These are phyloP conservation scores for Hypoxylon sp. DNA, from an alignment of 2,329 filamentous ascomycete genomes.

Conservation along the genomic window DNA sequence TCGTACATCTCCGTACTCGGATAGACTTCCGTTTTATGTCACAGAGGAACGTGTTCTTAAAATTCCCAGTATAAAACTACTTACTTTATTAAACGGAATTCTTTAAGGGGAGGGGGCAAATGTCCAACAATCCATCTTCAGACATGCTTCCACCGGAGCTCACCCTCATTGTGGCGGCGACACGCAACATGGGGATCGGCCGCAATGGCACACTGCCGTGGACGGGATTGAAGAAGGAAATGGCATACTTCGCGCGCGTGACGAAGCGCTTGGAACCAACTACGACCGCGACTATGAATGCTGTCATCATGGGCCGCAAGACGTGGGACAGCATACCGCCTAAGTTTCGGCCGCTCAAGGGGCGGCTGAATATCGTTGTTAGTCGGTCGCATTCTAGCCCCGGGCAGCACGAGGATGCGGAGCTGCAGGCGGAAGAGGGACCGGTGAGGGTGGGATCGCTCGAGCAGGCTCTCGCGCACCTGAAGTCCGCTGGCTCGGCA, in stretches of 20 bases:
- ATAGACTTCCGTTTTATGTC: too few species aligned
- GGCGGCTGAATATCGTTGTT: slow-evolving; percentile 86
- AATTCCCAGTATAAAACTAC: neutral
- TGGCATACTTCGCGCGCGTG: slow-evolving; percentile 94
- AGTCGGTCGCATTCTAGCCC: slow-evolving; percentile 65
- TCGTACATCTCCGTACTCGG: too few species aligned
- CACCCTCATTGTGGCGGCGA: slow-evolving; percentile 95
- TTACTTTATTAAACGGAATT: neutral
- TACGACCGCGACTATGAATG: slow-evolving; percentile 67
- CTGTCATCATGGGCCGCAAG: slow-evolving; percentile 97
- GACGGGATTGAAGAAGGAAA: slow-evolving; percentile 89
- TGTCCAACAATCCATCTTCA: slow-evolving; percentile 27
- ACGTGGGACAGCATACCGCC: slow-evolving; percentile 93
- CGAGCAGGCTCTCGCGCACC: slow-evolving; percentile 68
- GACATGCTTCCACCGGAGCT: slow-evolving; percentile 67
- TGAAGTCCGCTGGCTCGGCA: slow-evolving; percentile 54
- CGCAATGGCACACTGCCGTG: slow-evolving; percentile 84
- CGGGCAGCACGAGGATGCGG: slow-evolving; percentile 13
- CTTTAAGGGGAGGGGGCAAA: slow-evolving; percentile 16
- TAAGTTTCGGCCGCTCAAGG: slow-evolving; percentile 83
- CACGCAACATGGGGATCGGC: slow-evolving; percentile 92
- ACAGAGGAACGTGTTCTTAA: too few species aligned
- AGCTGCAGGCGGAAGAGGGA: slow-evolving; percentile 55
- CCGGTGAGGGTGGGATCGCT: slow-evolving; percentile 72
- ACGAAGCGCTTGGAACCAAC: slow-evolving; percentile 73